Percentiles rank a stretch among this genome's conserved stretches.
Conservation (phyloP, 352 stramenopile species). For the Globisporangium parvum region DNA sequence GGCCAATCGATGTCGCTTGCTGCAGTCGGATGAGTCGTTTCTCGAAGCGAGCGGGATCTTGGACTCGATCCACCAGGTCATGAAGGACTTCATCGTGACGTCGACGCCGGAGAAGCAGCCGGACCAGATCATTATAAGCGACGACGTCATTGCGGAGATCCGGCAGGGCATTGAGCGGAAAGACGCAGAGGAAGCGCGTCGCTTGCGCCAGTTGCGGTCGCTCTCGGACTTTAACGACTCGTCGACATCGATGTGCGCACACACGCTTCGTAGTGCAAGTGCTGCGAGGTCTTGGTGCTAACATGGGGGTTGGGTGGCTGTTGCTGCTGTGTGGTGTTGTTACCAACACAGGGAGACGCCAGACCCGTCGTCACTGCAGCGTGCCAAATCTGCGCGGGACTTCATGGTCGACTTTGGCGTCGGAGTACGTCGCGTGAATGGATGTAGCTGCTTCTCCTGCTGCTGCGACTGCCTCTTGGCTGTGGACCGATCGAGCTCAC, state of each 20-base stretch:
- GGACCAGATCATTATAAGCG: slow-evolving; percentile 57
- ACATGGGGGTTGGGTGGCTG: neutral
- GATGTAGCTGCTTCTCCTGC: neutral
- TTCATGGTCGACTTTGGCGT: slow-evolving; percentile 30
- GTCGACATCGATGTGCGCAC: slow-evolving; percentile 7
- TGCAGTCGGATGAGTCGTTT: slow-evolving; percentile 62
- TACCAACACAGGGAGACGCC: neutral
- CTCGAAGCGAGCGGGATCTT: slow-evolving; percentile 70
- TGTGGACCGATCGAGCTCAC: neutral
- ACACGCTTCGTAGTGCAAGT: too few species aligned
- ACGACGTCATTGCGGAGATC: slow-evolving; percentile 68
- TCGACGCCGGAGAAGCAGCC: slow-evolving; percentile 22
- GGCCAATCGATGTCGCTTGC: neutral
- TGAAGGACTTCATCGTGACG: slow-evolving; percentile 49
- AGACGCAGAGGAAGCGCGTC: slow-evolving; percentile 21
- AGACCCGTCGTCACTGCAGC: slow-evolving; percentile 10
- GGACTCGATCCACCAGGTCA: slow-evolving; percentile 77
- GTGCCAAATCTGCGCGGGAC: slow-evolving; percentile 37
- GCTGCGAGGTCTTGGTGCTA: neutral
- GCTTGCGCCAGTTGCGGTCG: slow-evolving; percentile 23
- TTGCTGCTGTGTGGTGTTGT: neutral
- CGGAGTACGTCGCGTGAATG: slow-evolving; percentile 10
- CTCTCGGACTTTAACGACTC: slow-evolving; percentile 16
- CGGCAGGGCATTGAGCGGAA: slow-evolving; percentile 31
- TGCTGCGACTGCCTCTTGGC: slow-evolving; percentile 2